phyloP scores from a whole-genome alignment of 2,329 filamentous ascomycete species.

The Lachnellula subtilissima region DNA sequence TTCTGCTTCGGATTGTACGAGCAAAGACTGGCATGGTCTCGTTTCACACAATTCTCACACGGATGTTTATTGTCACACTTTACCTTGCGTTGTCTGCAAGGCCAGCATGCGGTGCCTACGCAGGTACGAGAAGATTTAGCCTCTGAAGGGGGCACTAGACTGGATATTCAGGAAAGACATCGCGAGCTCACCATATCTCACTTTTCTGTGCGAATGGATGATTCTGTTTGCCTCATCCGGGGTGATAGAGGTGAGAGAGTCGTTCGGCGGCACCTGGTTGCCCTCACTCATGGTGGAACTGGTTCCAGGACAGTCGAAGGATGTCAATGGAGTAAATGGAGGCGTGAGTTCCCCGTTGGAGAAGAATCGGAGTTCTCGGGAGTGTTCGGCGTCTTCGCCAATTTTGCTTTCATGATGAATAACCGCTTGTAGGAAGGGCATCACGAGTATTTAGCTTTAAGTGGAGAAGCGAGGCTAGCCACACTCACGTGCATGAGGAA shows the following conservation, averaged over 20 bases:
- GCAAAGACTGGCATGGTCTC: slow-evolving; percentile 59
- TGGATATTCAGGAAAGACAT: not conserved
- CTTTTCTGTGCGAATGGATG: slow-evolving; percentile 65
- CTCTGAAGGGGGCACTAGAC: not conserved
- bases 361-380: slow-evolving; percentile 13
- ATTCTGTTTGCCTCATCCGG: slow-evolving; percentile 62
- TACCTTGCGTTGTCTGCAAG: slow-evolving; percentile 62
- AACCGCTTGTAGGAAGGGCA: no score
- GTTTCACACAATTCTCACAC: slow-evolving; percentile 63
- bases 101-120: slow-evolving; percentile 48
- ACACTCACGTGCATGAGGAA: no score
- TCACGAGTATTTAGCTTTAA: no score
- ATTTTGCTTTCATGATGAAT: no score
- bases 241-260: slow-evolving; percentile 19
- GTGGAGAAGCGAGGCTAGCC: no score
- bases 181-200: slow-evolving; percentile 56
- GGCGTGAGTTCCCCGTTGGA: slow-evolving; percentile 8
- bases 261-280: slow-evolving; percentile 7
- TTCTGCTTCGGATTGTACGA: slow-evolving; percentile 60
- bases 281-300: slow-evolving; percentile 19
- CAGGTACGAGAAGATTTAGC: slow-evolving; percentile 9
- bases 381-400: not conserved
- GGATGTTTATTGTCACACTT: slow-evolving; percentile 67
- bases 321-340: not conserved
- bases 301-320: slow-evolving; percentile 9